These are phyloP conservation scores for Monosporozyma yasuniensis DNA, from an alignment of 805 yeast species.

Conservation along the genomic window DNA sequence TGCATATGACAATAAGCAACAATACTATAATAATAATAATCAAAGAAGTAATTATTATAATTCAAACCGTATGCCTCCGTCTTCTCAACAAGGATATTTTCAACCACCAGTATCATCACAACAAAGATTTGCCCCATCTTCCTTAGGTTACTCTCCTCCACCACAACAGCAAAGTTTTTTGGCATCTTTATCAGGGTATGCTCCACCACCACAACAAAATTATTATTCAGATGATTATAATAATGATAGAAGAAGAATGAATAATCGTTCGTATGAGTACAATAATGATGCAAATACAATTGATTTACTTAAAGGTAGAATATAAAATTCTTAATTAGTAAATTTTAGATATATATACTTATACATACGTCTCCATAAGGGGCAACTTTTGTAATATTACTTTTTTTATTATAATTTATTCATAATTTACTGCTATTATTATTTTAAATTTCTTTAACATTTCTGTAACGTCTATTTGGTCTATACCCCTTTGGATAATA, in stretches of 20 bases:
- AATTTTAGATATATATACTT: slow-evolving; percentile 1
- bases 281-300: slow-evolving; percentile 4
- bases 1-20: neutral
- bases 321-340: neutral
- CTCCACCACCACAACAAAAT: neutral
- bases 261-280: neutral
- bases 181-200: too few relatives aligned
- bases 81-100: neutral
- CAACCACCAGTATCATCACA: neutral
- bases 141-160: neutral
- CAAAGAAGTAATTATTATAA: neutral
- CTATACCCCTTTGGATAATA: slow-evolving; percentile 57
- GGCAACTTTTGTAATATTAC: neutral
- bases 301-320: slow-evolving; percentile 2
- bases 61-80: neutral
- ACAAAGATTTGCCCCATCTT: neutral
- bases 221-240: neutral
- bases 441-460: neutral
- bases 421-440: neutral
- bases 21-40: neutral
- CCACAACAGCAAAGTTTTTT: too few relatives aligned
- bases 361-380: neutral
- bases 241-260: neutral
- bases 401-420: neutral
- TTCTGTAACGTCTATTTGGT: slow-evolving; percentile 27